A percentile compares a stretch with the other conserved stretches of the same genome.
Conservation (phyloP, 1,139 yeast species). For the Geotrichum europaeum region DNA sequence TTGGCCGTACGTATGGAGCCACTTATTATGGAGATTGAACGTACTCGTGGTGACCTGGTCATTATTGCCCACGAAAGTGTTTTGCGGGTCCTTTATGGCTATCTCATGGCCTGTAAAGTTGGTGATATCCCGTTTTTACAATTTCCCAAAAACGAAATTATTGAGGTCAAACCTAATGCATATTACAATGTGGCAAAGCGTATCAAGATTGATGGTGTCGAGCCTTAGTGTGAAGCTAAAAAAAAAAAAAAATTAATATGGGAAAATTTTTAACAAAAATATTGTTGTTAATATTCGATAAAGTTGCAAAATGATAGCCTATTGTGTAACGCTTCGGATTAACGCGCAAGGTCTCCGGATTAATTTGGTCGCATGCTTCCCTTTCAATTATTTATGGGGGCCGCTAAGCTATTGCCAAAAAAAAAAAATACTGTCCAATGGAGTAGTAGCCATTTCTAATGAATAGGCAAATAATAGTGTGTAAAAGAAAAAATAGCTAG, state of each 20-base stretch:
- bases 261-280: too few species aligned
- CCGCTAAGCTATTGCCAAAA: too few species aligned
- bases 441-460: too few species aligned
- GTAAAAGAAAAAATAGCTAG: too few species aligned
- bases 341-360: too few species aligned
- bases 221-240: conserved; percentile 16
- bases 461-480: too few species aligned
- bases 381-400: too few species aligned
- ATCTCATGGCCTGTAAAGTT: conserved; percentile 86
- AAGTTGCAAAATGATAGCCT: too few species aligned
- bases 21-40: conserved; percentile 82
- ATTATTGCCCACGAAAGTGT: conserved; percentile 93
- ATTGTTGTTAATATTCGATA: too few species aligned
- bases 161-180: conserved; percentile 84
- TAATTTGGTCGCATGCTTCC: too few species aligned
- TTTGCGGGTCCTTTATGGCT: conserved; percentile 82
- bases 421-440: too few species aligned
- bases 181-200: conserved; percentile 69
- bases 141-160: conserved; percentile 75
- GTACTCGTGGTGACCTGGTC: conserved; percentile 80
- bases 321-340: too few species aligned
- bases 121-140: conserved; percentile 73
- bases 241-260: not conserved
- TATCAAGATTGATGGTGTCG: conserved; percentile 38
- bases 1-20: conserved; percentile 94